Percentiles rank a stretch among this genome's conserved stretches.
phyloP scores from a whole-genome alignment of 2,329 filamentous ascomycete species.

The Pseudovirgaria hyperparasitica region DNA sequence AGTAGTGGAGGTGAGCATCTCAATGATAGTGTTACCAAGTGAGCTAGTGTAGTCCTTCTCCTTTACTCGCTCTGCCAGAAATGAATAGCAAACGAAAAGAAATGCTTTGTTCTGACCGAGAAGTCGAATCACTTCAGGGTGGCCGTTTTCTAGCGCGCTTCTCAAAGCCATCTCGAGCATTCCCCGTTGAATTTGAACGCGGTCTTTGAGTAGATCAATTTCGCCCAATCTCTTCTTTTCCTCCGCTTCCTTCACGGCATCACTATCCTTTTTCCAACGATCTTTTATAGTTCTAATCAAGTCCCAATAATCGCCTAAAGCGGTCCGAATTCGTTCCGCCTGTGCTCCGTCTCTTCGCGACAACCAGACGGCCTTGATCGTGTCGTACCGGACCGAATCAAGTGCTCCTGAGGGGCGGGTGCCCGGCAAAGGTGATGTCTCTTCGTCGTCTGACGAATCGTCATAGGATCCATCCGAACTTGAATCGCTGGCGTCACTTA shows the following conservation, averaged over 20 bases:
- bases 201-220: slow-evolving; percentile 40
- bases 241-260: slow-evolving; percentile 44
- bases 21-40: slow-evolving; percentile 29
- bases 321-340: slow-evolving; percentile 40
- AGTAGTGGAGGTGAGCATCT: slow-evolving; percentile 43
- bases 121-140: slow-evolving; percentile 31
- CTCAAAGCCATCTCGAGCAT: slow-evolving; percentile 40
- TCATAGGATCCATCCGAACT: slow-evolving; percentile 36
- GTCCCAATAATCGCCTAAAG: slow-evolving; percentile 45
- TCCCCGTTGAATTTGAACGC: slow-evolving; percentile 45
- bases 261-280: slow-evolving; percentile 46
- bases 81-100: slow-evolving; percentile 34
- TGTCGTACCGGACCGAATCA: slow-evolving; percentile 44
- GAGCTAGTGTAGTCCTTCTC: slow-evolving; percentile 31
- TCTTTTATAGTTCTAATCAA: slow-evolving; percentile 47
- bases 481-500: slow-evolving; percentile 31
- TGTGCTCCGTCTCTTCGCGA: slow-evolving; percentile 37
- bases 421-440: slow-evolving; percentile 41
- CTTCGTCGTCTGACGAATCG: slow-evolving; percentile 40
- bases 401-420: slow-evolving; percentile 39
- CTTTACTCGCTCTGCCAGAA: slow-evolving; percentile 34
- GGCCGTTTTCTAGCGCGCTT: slow-evolving; percentile 32
- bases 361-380: slow-evolving; percentile 49
- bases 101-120: slow-evolving; percentile 26
- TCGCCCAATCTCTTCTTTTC: slow-evolving; percentile 42